A percentile compares a stretch with the other conserved stretches of the same genome.
These are phyloP conservation scores for Blastosporella zonata DNA, from an alignment of 1,284 basidiomycete genomes.

Conservation along the genomic window DNA sequence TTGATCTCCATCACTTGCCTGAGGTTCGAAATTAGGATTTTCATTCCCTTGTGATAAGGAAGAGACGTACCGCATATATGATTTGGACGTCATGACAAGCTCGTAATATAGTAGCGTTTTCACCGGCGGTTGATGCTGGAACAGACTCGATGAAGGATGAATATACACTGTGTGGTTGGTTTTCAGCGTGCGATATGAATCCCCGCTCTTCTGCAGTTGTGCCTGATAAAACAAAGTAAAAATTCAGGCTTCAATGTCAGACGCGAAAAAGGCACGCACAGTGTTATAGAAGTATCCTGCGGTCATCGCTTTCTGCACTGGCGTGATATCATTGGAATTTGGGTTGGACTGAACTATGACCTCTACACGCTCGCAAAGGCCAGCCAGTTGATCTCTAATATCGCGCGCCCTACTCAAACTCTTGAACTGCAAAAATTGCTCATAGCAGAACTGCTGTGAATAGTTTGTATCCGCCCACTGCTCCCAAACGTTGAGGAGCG, in stretches of 20 bases:
- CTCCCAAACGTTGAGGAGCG: constrained; percentile 95
- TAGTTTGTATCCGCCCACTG: constrained; percentile 98
- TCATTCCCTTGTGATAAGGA: background rate
- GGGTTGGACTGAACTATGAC: constrained; percentile 85
- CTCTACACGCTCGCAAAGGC: constrained; percentile 95
- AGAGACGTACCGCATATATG: constrained; percentile 65
- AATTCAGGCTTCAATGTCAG: background rate
- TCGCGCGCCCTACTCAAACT: constrained; percentile 91
- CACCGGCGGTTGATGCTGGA: constrained; percentile 93
- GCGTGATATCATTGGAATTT: constrained; percentile 88
- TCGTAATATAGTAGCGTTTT: constrained; percentile 94
- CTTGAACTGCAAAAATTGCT: constrained; percentile 98
- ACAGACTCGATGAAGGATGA: constrained; percentile 92
- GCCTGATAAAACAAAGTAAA: constrained; percentile 45
- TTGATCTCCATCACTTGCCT: constrained; percentile 98
- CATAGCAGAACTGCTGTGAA: constrained; percentile 92
- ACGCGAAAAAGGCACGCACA: constrained; percentile 42
- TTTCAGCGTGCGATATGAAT: constrained; percentile 91
- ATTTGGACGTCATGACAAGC: constrained; percentile 85
- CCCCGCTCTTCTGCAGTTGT: constrained; percentile 85
- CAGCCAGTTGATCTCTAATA: constrained; percentile 93
- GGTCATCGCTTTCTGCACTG: constrained; percentile 93
- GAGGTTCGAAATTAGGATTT: constrained; percentile 19
- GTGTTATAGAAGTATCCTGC: constrained; percentile 98
- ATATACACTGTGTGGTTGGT: constrained; percentile 95